phyloP scores from a whole-genome alignment of 805 yeast species.

The Pachysolen tannophilus region DNA sequence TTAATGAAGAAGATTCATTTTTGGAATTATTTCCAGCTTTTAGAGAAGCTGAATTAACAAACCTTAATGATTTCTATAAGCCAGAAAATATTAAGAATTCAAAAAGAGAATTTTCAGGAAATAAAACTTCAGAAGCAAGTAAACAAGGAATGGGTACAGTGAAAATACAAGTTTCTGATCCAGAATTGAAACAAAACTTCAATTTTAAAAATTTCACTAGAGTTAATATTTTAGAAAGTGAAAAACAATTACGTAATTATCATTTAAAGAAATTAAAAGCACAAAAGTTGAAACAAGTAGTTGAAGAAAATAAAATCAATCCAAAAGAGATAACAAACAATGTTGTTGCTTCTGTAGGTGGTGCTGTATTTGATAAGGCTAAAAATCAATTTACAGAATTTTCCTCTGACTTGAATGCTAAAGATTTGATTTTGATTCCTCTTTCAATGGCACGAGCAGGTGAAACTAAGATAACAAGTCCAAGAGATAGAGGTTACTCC shows the following conservation, averaged over 20 bases:
- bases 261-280: no score
- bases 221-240: slow-evolving; percentile 8
- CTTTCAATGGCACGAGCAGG: slow-evolving; percentile 3
- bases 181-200: slow-evolving; percentile 12
- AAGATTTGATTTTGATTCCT: no score
- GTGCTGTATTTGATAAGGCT: background rate
- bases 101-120: slow-evolving; percentile 12
- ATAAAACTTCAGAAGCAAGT: background rate
- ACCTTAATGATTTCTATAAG: slow-evolving; percentile 10
- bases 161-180: slow-evolving; percentile 19
- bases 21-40: slow-evolving; percentile 23
- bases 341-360: background rate
- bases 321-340: slow-evolving; percentile 12
- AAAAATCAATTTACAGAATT: slow-evolving; percentile 3
- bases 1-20: slow-evolving; percentile 23
- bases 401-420: no score
- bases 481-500: slow-evolving; percentile 15
- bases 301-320: no score
- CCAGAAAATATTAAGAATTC: background rate
- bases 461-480: slow-evolving; percentile 3
- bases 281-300: no score
- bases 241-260: no score
- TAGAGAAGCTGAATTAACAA: slow-evolving; percentile 8
- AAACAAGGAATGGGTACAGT: slow-evolving; percentile 13
- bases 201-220: slow-evolving; percentile 7